Conservation (phyloP, 805 yeast genomes). For the Ogataea allantospora region DNA sequence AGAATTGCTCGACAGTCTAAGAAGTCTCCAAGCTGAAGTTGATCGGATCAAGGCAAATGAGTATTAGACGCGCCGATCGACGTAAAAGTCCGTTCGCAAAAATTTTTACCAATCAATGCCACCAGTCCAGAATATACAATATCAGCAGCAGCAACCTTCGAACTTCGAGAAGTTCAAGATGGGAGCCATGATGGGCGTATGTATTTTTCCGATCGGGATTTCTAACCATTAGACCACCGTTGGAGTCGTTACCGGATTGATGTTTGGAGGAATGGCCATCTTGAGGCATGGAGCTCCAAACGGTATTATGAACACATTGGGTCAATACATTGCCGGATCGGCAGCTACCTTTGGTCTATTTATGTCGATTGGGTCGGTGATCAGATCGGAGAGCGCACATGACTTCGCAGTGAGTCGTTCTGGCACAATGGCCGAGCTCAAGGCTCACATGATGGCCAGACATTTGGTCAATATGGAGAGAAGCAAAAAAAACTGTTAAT, state of each 20-base stretch:
- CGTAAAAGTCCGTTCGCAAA: slow-evolving; percentile 1
- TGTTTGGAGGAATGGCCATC: slow-evolving; percentile 92
- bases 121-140: slow-evolving; percentile 69
- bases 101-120: slow-evolving; percentile 39
- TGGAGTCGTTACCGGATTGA: slow-evolving; percentile 92
- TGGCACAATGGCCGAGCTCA: slow-evolving; percentile 35
- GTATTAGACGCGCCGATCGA: slow-evolving; percentile 13
- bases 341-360: slow-evolving; percentile 96
- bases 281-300: slow-evolving; percentile 95
- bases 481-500: slow-evolving; percentile 17
- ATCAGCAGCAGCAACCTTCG: slow-evolving; percentile 64
- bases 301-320: slow-evolving; percentile 94
- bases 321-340: slow-evolving; percentile 94
- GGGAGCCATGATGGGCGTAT: slow-evolving; percentile 95
- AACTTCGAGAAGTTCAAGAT: slow-evolving; percentile 95
- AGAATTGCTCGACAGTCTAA: slow-evolving; percentile 61
- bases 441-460: slow-evolving; percentile 43
- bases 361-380: slow-evolving; percentile 94
- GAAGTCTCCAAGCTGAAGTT: slow-evolving; percentile 68
- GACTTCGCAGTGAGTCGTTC: slow-evolving; percentile 28
- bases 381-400: slow-evolving; percentile 62
- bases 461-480: slow-evolving; percentile 34
- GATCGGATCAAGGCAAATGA: slow-evolving; percentile 44
- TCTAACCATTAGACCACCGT: slow-evolving; percentile 51
- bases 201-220: slow-evolving; percentile 21